Evolutionary conservation across 2,329 filamentous ascomycete genomes (phyloP).

Genomic region (Curvularia sp.): DNA sequence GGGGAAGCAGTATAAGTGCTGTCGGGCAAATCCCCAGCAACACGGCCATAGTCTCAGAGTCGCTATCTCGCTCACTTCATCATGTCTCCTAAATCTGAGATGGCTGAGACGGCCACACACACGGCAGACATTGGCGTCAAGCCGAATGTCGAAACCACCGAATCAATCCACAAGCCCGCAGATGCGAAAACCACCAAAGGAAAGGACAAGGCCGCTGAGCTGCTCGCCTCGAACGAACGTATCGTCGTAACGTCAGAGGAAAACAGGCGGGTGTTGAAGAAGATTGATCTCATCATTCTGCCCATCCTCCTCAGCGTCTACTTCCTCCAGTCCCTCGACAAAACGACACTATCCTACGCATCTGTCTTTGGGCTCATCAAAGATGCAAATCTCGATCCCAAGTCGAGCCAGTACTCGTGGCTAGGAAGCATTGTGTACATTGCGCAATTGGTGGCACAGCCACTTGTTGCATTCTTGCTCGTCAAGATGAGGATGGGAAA

Average conservation of each 20-base stretch:
- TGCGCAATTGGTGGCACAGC: constrained; percentile 63
- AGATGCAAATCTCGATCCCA: constrained; percentile 63
- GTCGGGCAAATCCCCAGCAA: constrained; percentile 17
- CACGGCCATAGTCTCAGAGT: not conserved
- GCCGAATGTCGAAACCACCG: constrained; percentile 34
- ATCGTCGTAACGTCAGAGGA: constrained; percentile 61
- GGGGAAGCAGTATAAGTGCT: constrained; percentile 30
- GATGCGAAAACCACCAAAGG: constrained; percentile 14
- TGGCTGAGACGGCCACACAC: not conserved
- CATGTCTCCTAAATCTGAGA: constrained; percentile 29
- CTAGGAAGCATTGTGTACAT: constrained; percentile 62
- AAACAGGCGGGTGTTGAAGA: constrained; percentile 60
- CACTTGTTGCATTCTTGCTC: constrained; percentile 61
- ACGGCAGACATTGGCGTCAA: constrained; percentile 32
- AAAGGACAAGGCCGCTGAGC: constrained; percentile 59
- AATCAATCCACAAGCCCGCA: constrained; percentile 37
- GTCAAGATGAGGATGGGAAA: constrained; percentile 69
- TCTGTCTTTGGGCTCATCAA: constrained; percentile 69
- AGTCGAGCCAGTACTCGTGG: constrained; percentile 61
- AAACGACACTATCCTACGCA: constrained; percentile 67
- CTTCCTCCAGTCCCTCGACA: constrained; percentile 69
- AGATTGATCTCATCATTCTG: constrained; percentile 61
- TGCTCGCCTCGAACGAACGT: constrained; percentile 57
- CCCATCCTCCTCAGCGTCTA: constrained; percentile 67
- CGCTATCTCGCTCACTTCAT: constrained; percentile 6